Conservation (phyloP, 495 filamentous ascomycete genomes). For the Penicillium coffeae region DNA sequence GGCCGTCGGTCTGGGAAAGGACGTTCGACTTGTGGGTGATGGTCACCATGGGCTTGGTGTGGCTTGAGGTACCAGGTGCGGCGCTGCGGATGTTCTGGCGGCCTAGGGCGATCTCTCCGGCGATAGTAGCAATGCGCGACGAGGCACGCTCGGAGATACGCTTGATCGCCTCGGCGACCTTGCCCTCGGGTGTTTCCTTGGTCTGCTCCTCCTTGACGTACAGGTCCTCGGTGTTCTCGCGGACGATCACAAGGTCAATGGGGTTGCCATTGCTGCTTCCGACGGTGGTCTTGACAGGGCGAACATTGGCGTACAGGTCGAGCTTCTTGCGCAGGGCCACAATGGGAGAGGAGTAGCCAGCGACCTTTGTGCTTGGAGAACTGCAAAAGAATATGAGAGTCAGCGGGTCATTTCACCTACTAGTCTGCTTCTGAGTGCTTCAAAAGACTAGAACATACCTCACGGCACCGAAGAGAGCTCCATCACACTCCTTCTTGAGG, state of each 20-base stretch:
- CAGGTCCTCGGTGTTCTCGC: constrained; percentile 97
- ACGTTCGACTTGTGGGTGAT: constrained; percentile 99
- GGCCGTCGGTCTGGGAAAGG: constrained; percentile 89
- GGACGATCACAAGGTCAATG: constrained; percentile 96
- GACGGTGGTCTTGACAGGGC: constrained; percentile 82
- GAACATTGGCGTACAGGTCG: constrained; percentile 94
- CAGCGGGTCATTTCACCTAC: background rate
- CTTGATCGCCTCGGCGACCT: constrained; percentile 96
- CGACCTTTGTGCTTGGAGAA: constrained; percentile 82
- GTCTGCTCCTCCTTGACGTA: constrained; percentile 98
- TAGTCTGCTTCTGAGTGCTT: too few species aligned
- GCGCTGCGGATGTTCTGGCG: constrained; percentile 71
- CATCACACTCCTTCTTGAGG: constrained; percentile 85
- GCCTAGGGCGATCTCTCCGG: constrained; percentile 87
- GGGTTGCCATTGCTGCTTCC: constrained; percentile 50
- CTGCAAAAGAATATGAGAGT: constrained; percentile 20
- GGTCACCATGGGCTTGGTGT: constrained; percentile 73
- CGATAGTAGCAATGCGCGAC: constrained; percentile 81
- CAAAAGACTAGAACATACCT: too few species aligned
- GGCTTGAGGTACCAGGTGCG: constrained; percentile 48
- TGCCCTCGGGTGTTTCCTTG: constrained; percentile 63
- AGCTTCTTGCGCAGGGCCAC: constrained; percentile 94
- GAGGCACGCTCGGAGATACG: constrained; percentile 84
- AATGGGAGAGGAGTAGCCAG: constrained; percentile 95
- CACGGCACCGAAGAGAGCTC: constrained; percentile 94